Conservation (phyloP, 1,139 yeast species). For the Debaryomyces robertsiae region DNA sequence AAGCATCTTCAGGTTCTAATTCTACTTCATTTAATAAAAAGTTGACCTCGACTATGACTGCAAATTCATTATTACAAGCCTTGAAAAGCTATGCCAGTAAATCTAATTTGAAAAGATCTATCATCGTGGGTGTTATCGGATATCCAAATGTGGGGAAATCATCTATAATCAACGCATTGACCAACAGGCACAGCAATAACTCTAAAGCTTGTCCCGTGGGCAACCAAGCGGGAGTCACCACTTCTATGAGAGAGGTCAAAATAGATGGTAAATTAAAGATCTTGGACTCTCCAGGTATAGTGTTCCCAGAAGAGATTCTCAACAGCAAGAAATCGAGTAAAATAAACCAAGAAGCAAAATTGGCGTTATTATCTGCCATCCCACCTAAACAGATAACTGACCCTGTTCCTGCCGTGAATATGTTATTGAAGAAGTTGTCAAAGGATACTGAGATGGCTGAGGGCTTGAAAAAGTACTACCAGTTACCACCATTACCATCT, state of each 20-base stretch:
- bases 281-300: constrained; percentile 96
- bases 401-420: constrained; percentile 79
- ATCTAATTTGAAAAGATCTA: constrained; percentile 85
- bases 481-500: constrained; percentile 79
- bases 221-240: constrained; percentile 96
- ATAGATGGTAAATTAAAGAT: constrained; percentile 86
- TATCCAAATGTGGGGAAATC: constrained; percentile 95
- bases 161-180: constrained; percentile 86
- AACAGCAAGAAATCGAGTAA: constrained; percentile 49
- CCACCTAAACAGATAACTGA: constrained; percentile 87
- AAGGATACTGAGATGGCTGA: constrained; percentile 74
- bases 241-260: constrained; percentile 87
- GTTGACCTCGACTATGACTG: constrained; percentile 70
- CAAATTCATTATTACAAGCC: constrained; percentile 73
- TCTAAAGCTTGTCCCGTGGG: constrained; percentile 92
- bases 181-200: constrained; percentile 73
- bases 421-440: constrained; percentile 74
- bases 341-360: constrained; percentile 78
- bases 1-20: constrained; percentile 61
- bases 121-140: constrained; percentile 94
- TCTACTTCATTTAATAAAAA: constrained; percentile 75
- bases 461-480: constrained; percentile 70
- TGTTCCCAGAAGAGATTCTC: constrained; percentile 74
- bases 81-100: constrained; percentile 84
- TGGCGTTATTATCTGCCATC: constrained; percentile 83